Percentiles rank a stretch among this genome's conserved stretches.
phyloP scores from a whole-genome alignment of 202 grass and related monocot species.

The Panicum hallii region DNA sequence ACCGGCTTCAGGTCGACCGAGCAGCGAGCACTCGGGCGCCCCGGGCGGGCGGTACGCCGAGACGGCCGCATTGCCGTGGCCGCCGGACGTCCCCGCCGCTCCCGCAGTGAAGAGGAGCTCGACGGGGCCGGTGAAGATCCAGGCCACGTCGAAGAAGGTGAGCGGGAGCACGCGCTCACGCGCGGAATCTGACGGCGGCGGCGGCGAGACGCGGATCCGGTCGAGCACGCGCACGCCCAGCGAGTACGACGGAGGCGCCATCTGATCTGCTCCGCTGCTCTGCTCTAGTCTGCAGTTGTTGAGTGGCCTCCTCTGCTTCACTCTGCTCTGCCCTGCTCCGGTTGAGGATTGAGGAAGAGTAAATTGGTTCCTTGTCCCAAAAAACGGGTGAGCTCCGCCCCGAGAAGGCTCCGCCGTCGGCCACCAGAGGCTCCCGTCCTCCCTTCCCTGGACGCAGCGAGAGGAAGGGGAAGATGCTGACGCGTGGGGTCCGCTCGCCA shows the following conservation, averaged over 20 bases:
- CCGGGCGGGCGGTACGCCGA: slow-evolving; percentile 16
- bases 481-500: too few relatives aligned
- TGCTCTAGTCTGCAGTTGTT: background rate
- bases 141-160: slow-evolving; percentile 18
- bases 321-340: background rate
- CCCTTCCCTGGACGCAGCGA: too few relatives aligned
- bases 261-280: background rate
- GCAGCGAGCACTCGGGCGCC: slow-evolving; percentile 32
- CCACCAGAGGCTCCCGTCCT: too few relatives aligned
- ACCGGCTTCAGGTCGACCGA: slow-evolving; percentile 65
- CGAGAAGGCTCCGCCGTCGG: too few relatives aligned
- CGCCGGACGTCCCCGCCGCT: background rate
- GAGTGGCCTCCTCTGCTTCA: background rate
- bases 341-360: background rate
- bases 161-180: slow-evolving; percentile 34
- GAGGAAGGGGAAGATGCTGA: too few relatives aligned
- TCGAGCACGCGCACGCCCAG: slow-evolving; percentile 25
- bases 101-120: background rate
- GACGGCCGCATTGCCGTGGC: background rate
- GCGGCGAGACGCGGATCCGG: slow-evolving; percentile 11
- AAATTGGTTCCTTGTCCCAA: too few relatives aligned
- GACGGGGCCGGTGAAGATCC: too few relatives aligned
- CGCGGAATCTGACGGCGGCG: background rate
- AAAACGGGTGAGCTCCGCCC: too few relatives aligned
- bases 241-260: background rate